phyloP scores from a whole-genome alignment of 306 rosid species.

The Dryas octopetala region DNA sequence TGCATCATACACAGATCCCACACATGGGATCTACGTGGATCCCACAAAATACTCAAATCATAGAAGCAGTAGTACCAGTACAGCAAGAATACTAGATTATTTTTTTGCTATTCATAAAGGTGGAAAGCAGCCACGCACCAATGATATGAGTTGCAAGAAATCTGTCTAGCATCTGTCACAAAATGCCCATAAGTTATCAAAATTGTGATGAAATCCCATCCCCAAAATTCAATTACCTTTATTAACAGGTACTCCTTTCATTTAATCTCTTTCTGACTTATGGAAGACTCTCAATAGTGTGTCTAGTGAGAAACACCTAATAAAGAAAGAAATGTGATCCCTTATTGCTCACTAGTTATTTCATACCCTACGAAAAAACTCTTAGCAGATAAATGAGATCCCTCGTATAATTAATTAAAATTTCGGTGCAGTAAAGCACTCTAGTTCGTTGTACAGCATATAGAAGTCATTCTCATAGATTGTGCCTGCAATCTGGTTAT shows the following conservation, averaged over 20 bases:
- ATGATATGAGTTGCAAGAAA: not conserved
- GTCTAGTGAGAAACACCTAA: too few relatives aligned
- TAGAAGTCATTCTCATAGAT: too few relatives aligned
- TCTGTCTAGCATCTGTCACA: not conserved
- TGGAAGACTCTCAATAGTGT: too few relatives aligned
- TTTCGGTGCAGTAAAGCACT: too few relatives aligned
- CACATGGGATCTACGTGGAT: not conserved
- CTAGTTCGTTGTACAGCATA: too few relatives aligned
- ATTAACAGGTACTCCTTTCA: not conserved
- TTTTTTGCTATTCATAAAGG: not conserved
- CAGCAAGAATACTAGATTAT: not conserved
- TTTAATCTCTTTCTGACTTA: too few relatives aligned
- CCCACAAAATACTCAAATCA: not conserved
- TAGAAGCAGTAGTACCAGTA: not conserved
- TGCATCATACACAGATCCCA: not conserved
- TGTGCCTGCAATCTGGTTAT: too few relatives aligned
- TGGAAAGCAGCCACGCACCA: not conserved
- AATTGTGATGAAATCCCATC: not conserved
- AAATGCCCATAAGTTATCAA: not conserved
- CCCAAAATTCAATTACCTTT: not conserved
- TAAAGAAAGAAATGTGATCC: too few relatives aligned
- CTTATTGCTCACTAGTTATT: too few relatives aligned
- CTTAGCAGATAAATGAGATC: too few relatives aligned
- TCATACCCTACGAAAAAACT: too few relatives aligned
- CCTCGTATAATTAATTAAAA: too few relatives aligned